Evolutionary conservation across 352 stramenopile genomes (phyloP).

Genomic region (Phytophthora syringae): DNA sequence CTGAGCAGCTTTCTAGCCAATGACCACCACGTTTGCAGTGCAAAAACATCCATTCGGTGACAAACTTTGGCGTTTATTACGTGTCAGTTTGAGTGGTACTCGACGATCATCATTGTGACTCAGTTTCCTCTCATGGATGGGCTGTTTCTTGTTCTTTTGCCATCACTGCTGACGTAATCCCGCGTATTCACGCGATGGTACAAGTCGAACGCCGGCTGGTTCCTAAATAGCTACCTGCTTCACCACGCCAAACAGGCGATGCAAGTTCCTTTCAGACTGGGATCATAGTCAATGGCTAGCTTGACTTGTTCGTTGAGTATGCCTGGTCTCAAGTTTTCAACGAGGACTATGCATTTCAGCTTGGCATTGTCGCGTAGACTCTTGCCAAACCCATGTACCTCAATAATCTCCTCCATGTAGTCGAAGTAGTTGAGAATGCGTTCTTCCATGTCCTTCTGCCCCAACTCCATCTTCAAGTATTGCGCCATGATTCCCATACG

Average conservation of each 20-base stretch:
- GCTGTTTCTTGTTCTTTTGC: no score
- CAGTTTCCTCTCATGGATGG: no score
- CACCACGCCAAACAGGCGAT: conserved; percentile 2
- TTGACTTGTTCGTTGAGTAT: conserved; percentile 6
- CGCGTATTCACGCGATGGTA: no score
- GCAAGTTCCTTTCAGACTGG: background rate
- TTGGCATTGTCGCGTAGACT: no score
- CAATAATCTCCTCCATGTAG: no score
- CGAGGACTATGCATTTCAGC: conserved; percentile 5
- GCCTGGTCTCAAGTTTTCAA: conserved; percentile 6
- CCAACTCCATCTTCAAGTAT: conserved; percentile 19
- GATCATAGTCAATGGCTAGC: conserved; percentile 2
- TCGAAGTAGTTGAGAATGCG: conserved; percentile 3
- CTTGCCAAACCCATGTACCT: no score
- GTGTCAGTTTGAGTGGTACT: no score
- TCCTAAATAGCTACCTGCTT: background rate
- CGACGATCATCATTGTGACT: no score
- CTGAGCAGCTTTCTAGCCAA: conserved; percentile 3
- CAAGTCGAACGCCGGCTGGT: conserved; percentile 6
- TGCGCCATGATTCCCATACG: conserved; percentile 5
- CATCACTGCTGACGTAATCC: no score
- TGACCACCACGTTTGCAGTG: background rate
- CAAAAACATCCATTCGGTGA: background rate
- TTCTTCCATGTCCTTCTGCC: conserved; percentile 8
- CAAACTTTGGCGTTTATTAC: no score